Conservation (phyloP, 163 green algal genomes). For the Scenedesmus sp. region DNA sequence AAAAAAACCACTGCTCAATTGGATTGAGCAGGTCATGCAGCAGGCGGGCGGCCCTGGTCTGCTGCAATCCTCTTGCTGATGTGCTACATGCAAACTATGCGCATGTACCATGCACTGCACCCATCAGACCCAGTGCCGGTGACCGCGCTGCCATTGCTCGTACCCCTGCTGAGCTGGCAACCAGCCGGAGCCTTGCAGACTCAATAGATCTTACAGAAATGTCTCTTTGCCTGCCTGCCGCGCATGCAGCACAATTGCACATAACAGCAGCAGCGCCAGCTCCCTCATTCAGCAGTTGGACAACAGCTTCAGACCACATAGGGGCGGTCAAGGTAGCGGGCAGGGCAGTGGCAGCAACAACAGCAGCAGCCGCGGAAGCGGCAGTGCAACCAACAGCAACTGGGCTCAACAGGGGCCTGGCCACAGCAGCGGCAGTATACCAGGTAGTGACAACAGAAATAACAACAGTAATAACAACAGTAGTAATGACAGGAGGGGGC, state of each 20-base stretch:
- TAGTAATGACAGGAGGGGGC: neutral
- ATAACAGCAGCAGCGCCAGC: slow-evolving; percentile 10
- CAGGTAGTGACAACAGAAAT: neutral
- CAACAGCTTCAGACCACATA: neutral
- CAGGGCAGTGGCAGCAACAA: neutral
- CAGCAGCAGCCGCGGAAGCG: slow-evolving; percentile 6
- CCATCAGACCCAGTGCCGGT: too few relatives aligned
- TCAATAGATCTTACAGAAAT: neutral
- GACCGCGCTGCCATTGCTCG: too few relatives aligned
- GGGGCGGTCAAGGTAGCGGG: neutral
- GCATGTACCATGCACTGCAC: too few relatives aligned
- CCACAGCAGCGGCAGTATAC: neutral
- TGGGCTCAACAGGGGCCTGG: neutral
- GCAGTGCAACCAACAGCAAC: too few relatives aligned
- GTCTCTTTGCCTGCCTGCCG: neutral
- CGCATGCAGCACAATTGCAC: slow-evolving; percentile 33
- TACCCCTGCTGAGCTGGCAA: neutral
- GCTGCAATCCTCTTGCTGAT: too few relatives aligned
- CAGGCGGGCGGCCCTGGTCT: neutral
- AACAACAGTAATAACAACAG: neutral
- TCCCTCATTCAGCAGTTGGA: slow-evolving; percentile 8
- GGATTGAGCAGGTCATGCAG: too few relatives aligned
- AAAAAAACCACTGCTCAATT: too few relatives aligned
- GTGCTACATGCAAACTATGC: neutral
- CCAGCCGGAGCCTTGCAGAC: too few relatives aligned